Conservation (phyloP, 306 rosid genomes). For the Abrus pulchellus region DNA sequence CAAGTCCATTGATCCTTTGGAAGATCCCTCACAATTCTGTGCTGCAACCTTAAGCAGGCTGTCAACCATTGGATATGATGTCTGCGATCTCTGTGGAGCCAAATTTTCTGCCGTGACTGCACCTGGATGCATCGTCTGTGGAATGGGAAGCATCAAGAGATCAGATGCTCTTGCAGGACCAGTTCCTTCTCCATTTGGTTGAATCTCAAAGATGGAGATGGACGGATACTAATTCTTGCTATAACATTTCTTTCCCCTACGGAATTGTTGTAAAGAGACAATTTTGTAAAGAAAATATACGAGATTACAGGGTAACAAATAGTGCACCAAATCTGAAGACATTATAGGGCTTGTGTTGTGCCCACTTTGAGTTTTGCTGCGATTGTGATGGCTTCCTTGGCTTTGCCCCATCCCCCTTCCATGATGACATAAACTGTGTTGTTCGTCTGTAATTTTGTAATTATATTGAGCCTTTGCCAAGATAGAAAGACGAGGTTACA, state of each 20-base stretch:
- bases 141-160: conserved; percentile 97
- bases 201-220: conserved; percentile 38
- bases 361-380: conserved; percentile 23
- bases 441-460: conserved; percentile 41
- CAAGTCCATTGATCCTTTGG: conserved; percentile 93
- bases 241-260: background rate
- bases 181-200: conserved; percentile 93
- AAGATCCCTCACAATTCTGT: conserved; percentile 95
- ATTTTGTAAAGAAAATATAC: conserved; percentile 37
- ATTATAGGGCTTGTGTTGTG: conserved; percentile 22
- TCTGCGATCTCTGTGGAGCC: conserved; percentile 96
- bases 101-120: conserved; percentile 85
- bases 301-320: conserved; percentile 1
- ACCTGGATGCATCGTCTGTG: conserved; percentile 96
- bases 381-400: conserved; percentile 30
- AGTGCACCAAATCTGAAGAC: conserved; percentile 26
- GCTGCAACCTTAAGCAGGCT: conserved; percentile 92
- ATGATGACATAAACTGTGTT: background rate
- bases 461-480: conserved; percentile 28
- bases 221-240: conserved; percentile 8
- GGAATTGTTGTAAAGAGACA: conserved; percentile 37
- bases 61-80: conserved; percentile 95
- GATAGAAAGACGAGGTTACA: conserved; percentile 6
- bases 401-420: background rate
- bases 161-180: conserved; percentile 92